Evolutionary conservation across 495 filamentous ascomycete species (phyloP).

Genomic region (Neurospora hispaniola): DNA sequence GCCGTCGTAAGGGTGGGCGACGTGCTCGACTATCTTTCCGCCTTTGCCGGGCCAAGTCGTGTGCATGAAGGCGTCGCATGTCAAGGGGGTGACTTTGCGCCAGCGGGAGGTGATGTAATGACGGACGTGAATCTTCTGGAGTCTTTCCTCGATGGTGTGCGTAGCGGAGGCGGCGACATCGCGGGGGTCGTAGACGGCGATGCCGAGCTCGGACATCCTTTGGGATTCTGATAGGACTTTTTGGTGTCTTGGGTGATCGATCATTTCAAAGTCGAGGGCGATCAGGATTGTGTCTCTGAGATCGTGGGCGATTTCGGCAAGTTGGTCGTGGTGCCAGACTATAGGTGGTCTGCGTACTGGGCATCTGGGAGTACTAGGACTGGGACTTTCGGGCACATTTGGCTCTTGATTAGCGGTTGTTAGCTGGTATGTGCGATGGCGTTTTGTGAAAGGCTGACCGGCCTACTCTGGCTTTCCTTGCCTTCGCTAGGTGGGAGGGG

Average conservation of each 20-base stretch:
- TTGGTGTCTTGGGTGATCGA: background rate
- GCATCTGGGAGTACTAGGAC: background rate
- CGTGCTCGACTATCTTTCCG: background rate
- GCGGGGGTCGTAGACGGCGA: background rate
- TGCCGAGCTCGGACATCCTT: background rate
- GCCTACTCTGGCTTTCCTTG: background rate
- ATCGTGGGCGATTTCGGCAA: background rate
- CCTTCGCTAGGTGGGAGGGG: background rate
- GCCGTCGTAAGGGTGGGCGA: background rate
- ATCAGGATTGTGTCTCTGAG: background rate
- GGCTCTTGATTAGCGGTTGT: background rate
- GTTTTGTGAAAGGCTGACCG: fast-evolving
- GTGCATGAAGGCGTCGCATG: background rate
- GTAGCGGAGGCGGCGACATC: background rate
- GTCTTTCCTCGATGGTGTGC: background rate
- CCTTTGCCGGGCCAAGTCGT: background rate
- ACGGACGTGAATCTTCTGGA: background rate
- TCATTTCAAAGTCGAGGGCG: background rate
- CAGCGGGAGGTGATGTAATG: background rate
- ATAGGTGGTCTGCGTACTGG: background rate
- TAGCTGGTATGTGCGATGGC: background rate
- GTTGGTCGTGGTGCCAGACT: background rate
- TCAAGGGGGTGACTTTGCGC: background rate
- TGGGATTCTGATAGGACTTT: background rate
- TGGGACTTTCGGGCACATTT: background rate